Evolutionary conservation across 257 asterid species (phyloP).

Genomic region (Rehmannia glutinosa): DNA sequence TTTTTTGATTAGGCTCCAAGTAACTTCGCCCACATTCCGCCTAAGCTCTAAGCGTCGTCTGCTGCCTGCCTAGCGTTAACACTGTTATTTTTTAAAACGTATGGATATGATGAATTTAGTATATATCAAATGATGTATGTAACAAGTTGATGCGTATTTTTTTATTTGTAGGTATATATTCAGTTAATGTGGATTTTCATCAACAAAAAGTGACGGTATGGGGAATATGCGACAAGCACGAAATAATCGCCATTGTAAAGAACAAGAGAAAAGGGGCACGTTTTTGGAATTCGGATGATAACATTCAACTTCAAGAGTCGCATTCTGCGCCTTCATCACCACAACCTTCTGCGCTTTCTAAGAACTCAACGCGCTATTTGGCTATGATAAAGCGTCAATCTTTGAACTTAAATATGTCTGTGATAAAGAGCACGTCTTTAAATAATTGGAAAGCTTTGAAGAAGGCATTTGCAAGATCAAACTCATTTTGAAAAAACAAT

Average conservation of each 20-base stretch:
- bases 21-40: too few relatives aligned
- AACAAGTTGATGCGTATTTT: background rate
- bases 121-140: background rate
- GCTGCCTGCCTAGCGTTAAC: too few relatives aligned
- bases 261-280: conserved; percentile 63
- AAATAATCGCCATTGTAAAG: conserved; percentile 38
- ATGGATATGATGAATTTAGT: background rate
- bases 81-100: too few relatives aligned
- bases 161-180: conserved; percentile 54
- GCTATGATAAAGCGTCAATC: conserved; percentile 46
- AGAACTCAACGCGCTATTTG: conserved; percentile 31
- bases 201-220: conserved; percentile 75
- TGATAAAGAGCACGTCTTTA: conserved; percentile 17
- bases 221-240: conserved; percentile 86
- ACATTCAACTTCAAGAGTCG: conserved; percentile 12
- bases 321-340: conserved; percentile 33
- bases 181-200: conserved; percentile 52
- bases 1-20: too few relatives aligned
- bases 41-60: too few relatives aligned
- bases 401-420: conserved; percentile 35
- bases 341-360: background rate
- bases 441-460: conserved; percentile 43
- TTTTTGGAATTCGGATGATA: conserved; percentile 54
- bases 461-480: conserved; percentile 50
- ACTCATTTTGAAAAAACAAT: conserved; percentile 43